These are phyloP conservation scores for Aspergillus chevalieri DNA, from an alignment of 2,329 filamentous ascomycete genomes.

Conservation along the genomic window DNA sequence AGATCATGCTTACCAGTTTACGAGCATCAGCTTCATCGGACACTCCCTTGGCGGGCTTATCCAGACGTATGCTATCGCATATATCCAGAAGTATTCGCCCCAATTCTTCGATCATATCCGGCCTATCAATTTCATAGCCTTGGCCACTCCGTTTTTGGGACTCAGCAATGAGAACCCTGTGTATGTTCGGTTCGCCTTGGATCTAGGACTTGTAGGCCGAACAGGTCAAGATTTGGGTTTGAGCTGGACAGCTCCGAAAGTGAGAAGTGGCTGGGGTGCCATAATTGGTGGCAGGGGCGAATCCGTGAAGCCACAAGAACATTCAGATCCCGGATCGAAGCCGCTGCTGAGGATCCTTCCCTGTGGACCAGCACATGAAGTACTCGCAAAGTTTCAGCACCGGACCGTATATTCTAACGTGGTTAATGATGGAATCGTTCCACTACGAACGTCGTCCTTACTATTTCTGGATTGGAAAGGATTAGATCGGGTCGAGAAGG, in stretches of 20 bases:
- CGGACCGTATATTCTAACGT: conserved; percentile 94
- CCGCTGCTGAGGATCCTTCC: conserved; percentile 82
- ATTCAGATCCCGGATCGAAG: conserved; percentile 72
- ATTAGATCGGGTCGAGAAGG: conserved; percentile 87
- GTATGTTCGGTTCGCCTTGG: conserved; percentile 93
- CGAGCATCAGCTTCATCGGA: conserved; percentile 89
- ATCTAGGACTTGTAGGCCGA: conserved; percentile 92
- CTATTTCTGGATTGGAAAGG: conserved; percentile 96
- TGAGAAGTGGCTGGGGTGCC: conserved; percentile 79
- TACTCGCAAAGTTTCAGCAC: conserved; percentile 80
- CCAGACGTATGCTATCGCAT: conserved; percentile 91
- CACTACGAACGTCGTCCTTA: conserved; percentile 88
- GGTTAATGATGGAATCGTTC: conserved; percentile 95
- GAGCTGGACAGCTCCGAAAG: conserved; percentile 85
- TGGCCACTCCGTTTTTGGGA: conserved; percentile 83
- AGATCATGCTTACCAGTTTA: conserved; percentile 66
- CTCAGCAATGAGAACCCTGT: conserved; percentile 96
- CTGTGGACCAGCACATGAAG: conserved; percentile 82
- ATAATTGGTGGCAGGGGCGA: conserved; percentile 74
- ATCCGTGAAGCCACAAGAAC: conserved; percentile 46
- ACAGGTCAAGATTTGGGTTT: conserved; percentile 92
- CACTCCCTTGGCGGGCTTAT: conserved; percentile 87
- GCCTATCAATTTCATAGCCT: conserved; percentile 81
- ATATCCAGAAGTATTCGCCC: conserved; percentile 93
- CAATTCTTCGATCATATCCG: conserved; percentile 80